A percentile compares a stretch with the other conserved stretches of the same genome.
Conservation (phyloP, 345 rosid genomes). For the Passiflora organensis region DNA sequence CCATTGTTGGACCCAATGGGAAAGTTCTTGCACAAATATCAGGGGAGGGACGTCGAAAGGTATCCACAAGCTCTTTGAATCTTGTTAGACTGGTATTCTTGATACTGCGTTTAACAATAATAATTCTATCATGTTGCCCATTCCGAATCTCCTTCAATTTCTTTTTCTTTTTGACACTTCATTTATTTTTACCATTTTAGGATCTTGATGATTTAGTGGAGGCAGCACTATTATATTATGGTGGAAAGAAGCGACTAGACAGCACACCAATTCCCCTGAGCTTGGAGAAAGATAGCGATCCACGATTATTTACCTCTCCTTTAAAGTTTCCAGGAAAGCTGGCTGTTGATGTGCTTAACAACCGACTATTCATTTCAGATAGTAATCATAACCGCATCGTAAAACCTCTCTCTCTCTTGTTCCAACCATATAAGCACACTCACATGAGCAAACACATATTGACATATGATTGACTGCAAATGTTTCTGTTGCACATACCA, state of each 20-base stretch:
- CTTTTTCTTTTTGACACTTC: no score
- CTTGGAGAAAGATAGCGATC: slow-evolving; percentile 81
- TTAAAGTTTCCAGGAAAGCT: slow-evolving; percentile 94
- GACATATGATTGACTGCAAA: background rate
- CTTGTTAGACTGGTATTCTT: no score
- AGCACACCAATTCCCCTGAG: slow-evolving; percentile 57
- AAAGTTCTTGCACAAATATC: slow-evolving; percentile 73
- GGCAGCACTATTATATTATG: slow-evolving; percentile 80
- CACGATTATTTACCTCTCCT: slow-evolving; percentile 69
- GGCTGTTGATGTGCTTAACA: slow-evolving; percentile 78
- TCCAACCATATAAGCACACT: no score
- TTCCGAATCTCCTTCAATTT: no score
- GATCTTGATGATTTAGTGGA: slow-evolving; percentile 83
- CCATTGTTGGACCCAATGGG: slow-evolving; percentile 80
- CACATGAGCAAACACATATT: background rate
- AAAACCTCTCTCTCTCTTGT: slow-evolving; percentile 29
- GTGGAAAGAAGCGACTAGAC: slow-evolving; percentile 63
- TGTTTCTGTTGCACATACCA: no score
- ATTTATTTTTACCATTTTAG: slow-evolving; percentile 26
- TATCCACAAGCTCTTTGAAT: slow-evolving; percentile 14
- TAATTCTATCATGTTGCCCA: no score
- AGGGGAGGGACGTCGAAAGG: slow-evolving; percentile 88
- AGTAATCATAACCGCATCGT: slow-evolving; percentile 96
- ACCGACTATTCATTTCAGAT: slow-evolving; percentile 87
- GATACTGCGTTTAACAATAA: no score